Evolutionary conservation across 2,329 filamentous ascomycete species (phyloP).

Genomic region (Epichloe typhina): DNA sequence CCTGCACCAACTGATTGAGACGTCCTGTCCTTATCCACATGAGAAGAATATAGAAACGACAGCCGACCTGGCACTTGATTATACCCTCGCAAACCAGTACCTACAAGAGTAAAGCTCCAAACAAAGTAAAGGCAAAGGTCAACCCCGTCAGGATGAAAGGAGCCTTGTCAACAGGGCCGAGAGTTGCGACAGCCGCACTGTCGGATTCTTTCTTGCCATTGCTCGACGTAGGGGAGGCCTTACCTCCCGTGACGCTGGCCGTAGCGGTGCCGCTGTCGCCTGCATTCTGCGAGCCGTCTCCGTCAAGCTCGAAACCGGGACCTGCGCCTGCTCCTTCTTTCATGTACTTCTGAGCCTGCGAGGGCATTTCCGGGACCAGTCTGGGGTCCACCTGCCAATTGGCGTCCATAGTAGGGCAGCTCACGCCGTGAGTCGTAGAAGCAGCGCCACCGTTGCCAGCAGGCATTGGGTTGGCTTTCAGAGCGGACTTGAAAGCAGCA

Average conservation of each 20-base stretch:
- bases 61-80: background rate
- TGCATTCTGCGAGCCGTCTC: constrained; percentile 40
- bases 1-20: constrained; percentile 1
- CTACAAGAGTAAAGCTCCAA: constrained; percentile 29
- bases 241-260: constrained; percentile 22
- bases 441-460: constrained; percentile 36
- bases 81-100: background rate
- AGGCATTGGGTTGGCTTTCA: constrained; percentile 35
- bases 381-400: constrained; percentile 39
- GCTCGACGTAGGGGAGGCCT: constrained; percentile 16
- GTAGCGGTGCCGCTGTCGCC: constrained; percentile 34
- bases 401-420: constrained; percentile 35
- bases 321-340: constrained; percentile 38
- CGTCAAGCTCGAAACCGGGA: constrained; percentile 37
- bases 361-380: constrained; percentile 38
- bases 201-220: constrained; percentile 12
- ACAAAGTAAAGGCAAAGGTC: constrained; percentile 23
- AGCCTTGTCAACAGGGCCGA: constrained; percentile 15
- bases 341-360: constrained; percentile 38
- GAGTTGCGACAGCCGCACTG: constrained; percentile 17
- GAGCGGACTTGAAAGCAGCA: constrained; percentile 33
- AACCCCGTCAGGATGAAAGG: constrained; percentile 24
- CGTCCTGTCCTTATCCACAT: constrained; percentile 1
- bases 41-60: constrained; percentile 6
- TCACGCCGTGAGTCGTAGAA: constrained; percentile 30